phyloP scores from a whole-genome alignment of 805 yeast genomes.

The Saturnispora halmiae region DNA sequence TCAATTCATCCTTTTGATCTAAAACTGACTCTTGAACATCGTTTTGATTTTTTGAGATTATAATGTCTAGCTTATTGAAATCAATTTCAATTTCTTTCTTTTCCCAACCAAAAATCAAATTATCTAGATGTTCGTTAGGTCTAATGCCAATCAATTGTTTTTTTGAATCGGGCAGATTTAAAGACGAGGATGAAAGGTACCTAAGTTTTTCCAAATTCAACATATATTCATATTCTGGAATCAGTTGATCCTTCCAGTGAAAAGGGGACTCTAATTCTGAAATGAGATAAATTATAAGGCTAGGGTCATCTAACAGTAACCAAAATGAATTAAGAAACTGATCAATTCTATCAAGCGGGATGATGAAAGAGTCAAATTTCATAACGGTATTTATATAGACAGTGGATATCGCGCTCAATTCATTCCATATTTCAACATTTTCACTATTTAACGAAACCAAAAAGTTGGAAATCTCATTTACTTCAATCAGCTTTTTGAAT shows the following conservation, averaged over 20 bases:
- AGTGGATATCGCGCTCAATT: background rate
- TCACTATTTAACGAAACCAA: too few species aligned
- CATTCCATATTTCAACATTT: background rate
- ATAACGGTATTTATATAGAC: background rate
- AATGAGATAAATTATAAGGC: background rate
- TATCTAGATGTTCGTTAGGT: background rate
- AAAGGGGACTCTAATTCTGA: background rate
- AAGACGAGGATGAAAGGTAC: too few species aligned
- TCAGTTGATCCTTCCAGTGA: background rate
- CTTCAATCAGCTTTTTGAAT: background rate
- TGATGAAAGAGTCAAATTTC: background rate
- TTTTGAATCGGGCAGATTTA: too few species aligned
- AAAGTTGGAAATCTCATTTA: slow-evolving; percentile 5
- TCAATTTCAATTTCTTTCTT: background rate
- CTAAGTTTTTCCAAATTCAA: background rate
- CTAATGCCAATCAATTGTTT: background rate
- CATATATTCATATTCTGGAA: background rate
- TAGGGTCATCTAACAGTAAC: background rate
- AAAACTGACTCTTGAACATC: background rate
- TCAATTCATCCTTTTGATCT: background rate
- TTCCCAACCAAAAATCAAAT: background rate
- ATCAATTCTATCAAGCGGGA: background rate
- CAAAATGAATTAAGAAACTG: background rate
- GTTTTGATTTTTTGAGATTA: background rate
- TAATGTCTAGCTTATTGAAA: background rate